phyloP scores from a whole-genome alignment of 2,329 filamentous ascomycete species.

The Cercospora zeae-maydis region DNA sequence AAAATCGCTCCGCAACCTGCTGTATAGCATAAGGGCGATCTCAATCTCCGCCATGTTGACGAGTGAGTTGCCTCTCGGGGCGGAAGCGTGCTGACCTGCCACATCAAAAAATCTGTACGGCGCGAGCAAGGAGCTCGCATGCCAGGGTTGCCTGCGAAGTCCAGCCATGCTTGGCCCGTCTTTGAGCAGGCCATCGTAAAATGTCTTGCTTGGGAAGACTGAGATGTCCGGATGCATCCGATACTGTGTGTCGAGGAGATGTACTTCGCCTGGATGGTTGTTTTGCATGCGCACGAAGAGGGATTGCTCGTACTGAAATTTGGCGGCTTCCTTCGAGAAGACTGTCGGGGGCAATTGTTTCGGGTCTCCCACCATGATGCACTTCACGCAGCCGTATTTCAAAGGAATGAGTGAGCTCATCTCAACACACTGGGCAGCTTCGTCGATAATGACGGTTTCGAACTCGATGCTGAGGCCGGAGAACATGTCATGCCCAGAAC shows the following conservation, averaged over 20 bases:
- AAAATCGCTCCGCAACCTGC: constrained; percentile 70
- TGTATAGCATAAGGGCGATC: constrained; percentile 80
- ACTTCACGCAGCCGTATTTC: constrained; percentile 96
- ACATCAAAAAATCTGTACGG: constrained; percentile 98
- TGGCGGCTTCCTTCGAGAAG: constrained; percentile 84
- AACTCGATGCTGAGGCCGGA: constrained; percentile 92
- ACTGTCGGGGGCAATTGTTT: constrained; percentile 97
- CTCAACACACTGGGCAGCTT: constrained; percentile 97
- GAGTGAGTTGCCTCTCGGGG: constrained; percentile 80
- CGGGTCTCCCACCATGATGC: constrained; percentile 93
- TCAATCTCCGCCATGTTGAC: constrained; percentile 85
- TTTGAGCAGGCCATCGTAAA: constrained; percentile 83
- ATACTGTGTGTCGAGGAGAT: constrained; percentile 95
- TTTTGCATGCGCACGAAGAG: constrained; percentile 97
- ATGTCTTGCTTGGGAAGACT: constrained; percentile 80
- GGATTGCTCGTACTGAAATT: constrained; percentile 95
- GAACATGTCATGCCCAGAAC: constrained; percentile 96
- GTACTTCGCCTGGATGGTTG: constrained; percentile 81
- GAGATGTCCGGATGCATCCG: constrained; percentile 99
- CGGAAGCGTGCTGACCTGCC: constrained; percentile 76
- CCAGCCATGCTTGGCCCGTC: constrained; percentile 74
- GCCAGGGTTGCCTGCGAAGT: constrained; percentile 79
- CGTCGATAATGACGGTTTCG: constrained; percentile 96
- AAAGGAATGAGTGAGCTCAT: constrained; percentile 92
- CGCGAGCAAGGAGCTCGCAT: constrained; percentile 72